Evolutionary conservation across 495 filamentous ascomycete genomes (phyloP).

Genomic region (Tuber melanosporum): DNA sequence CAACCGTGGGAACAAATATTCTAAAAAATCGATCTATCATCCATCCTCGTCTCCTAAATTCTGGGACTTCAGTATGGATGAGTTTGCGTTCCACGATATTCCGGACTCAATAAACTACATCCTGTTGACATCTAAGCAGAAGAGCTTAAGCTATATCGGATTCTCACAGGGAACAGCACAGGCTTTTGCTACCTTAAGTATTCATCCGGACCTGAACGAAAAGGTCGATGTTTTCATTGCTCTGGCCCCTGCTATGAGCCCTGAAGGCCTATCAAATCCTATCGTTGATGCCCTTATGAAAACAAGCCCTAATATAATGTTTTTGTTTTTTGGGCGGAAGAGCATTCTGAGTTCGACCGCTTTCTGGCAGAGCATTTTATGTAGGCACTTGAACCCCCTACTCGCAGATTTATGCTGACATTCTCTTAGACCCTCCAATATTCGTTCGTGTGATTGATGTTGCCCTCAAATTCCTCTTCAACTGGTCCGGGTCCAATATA

Average conservation of each 20-base stretch:
- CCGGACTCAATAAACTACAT: conserved; percentile 91
- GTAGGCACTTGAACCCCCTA: conserved; percentile 15
- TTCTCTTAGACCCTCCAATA: conserved; percentile 68
- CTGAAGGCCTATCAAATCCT: conserved; percentile 73
- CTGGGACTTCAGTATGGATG: conserved; percentile 96
- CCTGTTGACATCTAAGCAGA: conserved; percentile 70
- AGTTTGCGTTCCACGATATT: conserved; percentile 97
- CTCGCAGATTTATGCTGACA: conserved; percentile 1
- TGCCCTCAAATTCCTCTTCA: conserved; percentile 73
- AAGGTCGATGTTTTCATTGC: conserved; percentile 95
- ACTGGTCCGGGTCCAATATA: conserved; percentile 84
- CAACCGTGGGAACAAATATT: conserved; percentile 97
- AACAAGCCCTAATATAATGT: conserved; percentile 86
- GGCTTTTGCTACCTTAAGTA: conserved; percentile 88
- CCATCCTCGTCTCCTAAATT: conserved; percentile 71
- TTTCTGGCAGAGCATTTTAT: conserved; percentile 91
- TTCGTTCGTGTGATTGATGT: conserved; percentile 85
- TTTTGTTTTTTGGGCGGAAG: conserved; percentile 87
- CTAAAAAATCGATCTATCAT: conserved; percentile 74
- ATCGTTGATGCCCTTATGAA: conserved; percentile 90
- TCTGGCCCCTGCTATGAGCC: conserved; percentile 94
- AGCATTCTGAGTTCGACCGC: conserved; percentile 88
- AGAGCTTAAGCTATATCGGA: conserved; percentile 88
- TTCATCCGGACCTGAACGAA: conserved; percentile 85
- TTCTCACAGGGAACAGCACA: conserved; percentile 97